These are phyloP conservation scores for Pseudogymnoascus sp. DNA, from an alignment of 2,329 filamentous ascomycete species.

Conservation along the genomic window DNA sequence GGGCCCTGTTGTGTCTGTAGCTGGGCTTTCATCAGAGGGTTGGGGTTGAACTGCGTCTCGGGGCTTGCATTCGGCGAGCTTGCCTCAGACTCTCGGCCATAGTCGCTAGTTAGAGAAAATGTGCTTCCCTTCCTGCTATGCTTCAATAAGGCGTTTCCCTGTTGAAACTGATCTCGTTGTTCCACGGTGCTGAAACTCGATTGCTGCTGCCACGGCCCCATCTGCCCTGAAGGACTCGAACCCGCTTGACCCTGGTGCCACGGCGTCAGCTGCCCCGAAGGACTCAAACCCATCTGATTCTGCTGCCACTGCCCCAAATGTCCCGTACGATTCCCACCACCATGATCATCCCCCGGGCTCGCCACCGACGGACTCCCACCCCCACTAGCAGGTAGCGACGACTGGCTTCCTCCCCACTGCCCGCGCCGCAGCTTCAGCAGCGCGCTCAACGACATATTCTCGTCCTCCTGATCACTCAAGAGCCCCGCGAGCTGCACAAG, in stretches of 20 bases:
- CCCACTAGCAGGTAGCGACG: constrained; percentile 45
- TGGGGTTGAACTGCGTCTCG: neutral
- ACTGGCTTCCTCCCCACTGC: constrained; percentile 75
- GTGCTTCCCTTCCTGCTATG: constrained; percentile 3
- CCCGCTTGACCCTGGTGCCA: constrained; percentile 17
- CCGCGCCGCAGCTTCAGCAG: constrained; percentile 61
- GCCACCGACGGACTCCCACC: constrained; percentile 30
- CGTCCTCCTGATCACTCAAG: constrained; percentile 43
- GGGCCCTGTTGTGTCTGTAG: neutral
- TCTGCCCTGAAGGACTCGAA: neutral
- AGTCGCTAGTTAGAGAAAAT: neutral
- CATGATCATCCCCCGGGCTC: constrained; percentile 20
- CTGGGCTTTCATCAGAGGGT: neutral
- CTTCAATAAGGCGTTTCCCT: neutral
- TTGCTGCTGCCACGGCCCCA: neutral
- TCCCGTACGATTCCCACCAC: constrained; percentile 7
- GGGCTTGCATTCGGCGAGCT: constrained; percentile 11
- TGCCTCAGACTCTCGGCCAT: neutral
- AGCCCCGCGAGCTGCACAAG: constrained; percentile 65
- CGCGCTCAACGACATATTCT: constrained; percentile 63
- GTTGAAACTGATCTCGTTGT: neutral
- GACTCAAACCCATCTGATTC: constrained; percentile 16
- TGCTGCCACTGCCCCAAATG: neutral
- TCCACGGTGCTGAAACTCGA: neutral
- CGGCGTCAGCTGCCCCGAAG: constrained; percentile 19